Conservation (phyloP, 371 early-diverging fungal species). For the Mucor velutinosus region DNA sequence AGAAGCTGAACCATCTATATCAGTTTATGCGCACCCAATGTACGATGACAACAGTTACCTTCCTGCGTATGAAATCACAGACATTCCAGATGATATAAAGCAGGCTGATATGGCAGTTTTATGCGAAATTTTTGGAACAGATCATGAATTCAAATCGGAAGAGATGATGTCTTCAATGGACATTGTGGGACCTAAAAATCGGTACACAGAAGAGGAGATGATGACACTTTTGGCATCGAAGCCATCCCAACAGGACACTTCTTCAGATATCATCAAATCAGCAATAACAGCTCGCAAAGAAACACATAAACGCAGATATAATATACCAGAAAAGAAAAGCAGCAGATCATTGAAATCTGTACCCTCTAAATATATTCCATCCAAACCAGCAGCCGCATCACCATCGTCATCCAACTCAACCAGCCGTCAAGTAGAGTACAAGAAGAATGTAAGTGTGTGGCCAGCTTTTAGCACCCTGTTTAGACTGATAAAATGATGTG, state of each 20-base stretch:
- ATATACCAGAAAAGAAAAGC: not conserved
- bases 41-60: not conserved
- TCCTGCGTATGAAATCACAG: not conserved
- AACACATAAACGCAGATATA: not conserved
- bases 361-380: not conserved
- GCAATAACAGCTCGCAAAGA: slow-evolving; percentile 5
- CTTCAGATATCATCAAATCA: slow-evolving; percentile 2
- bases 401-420: not conserved
- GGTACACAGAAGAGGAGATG: not conserved
- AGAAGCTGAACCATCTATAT: not conserved
- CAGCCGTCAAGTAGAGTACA: not conserved
- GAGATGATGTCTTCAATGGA: not conserved
- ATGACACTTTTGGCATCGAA: not conserved
- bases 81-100: not conserved
- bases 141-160: not conserved
- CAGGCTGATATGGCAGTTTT: not conserved
- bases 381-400: not conserved
- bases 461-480: not conserved
- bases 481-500: not conserved
- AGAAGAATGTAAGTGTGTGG: not conserved
- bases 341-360: slow-evolving; percentile 1
- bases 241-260: not conserved
- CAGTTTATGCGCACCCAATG: slow-evolving; percentile 7
- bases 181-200: not conserved
- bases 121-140: slow-evolving; percentile 9